phyloP scores from a whole-genome alignment of 306 rosid species.

The Cicer judaicum region DNA sequence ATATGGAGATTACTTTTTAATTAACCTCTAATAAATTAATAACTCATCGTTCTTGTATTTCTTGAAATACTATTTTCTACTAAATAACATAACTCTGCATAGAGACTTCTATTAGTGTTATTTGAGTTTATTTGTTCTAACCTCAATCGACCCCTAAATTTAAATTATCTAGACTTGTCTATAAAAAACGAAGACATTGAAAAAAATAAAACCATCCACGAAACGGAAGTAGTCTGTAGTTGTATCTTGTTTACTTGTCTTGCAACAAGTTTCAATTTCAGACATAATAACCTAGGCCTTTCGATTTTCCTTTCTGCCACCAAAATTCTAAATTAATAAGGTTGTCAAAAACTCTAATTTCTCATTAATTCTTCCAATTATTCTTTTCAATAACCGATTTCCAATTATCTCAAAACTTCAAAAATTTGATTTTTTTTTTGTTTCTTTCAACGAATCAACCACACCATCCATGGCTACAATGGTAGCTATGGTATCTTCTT shows the following conservation, averaged over 20 bases:
- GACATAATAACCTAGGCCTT: neutral
- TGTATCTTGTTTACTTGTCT: neutral
- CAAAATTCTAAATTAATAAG: neutral
- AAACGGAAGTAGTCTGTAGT: neutral
- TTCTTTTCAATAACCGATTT: neutral
- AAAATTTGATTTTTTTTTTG: neutral
- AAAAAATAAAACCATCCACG: neutral
- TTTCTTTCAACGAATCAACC: neutral
- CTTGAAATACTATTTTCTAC: no score
- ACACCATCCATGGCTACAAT: constrained; percentile 35
- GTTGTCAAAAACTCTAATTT: neutral
- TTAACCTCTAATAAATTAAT: no score
- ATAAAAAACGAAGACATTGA: no score
- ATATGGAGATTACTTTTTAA: no score
- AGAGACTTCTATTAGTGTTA: no score
- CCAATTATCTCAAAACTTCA: neutral
- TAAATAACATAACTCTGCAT: no score
- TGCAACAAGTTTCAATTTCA: neutral
- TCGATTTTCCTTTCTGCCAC: neutral
- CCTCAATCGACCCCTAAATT: no score
- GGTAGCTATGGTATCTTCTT: constrained; percentile 35
- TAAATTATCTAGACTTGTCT: no score
- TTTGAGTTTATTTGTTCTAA: no score
- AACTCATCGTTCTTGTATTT: no score
- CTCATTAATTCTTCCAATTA: neutral